Evolutionary conservation across 495 filamentous ascomycete genomes (phyloP).

Genomic region (Elasticomyces elasticus): DNA sequence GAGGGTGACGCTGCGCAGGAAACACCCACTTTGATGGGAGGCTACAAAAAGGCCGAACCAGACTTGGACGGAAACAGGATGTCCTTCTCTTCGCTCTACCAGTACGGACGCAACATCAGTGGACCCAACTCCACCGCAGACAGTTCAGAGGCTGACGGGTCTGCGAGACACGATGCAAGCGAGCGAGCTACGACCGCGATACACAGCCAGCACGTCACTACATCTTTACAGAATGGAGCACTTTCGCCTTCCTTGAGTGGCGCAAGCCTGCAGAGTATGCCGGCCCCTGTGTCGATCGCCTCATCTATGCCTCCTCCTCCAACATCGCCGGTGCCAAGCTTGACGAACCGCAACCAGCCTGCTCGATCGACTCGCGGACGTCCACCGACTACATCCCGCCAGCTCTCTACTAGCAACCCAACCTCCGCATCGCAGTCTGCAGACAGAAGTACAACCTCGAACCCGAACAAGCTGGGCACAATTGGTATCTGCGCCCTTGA

Average conservation of each 20-base stretch:
- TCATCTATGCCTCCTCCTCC: not conserved
- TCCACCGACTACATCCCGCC: conserved; percentile 4
- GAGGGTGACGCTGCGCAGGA: not conserved
- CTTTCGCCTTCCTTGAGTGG: conserved; percentile 27
- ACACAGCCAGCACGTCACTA: conserved; percentile 47
- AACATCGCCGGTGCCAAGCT: not conserved
- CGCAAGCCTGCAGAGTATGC: not conserved
- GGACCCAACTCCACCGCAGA: conserved; percentile 34
- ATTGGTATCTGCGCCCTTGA: conserved; percentile 95
- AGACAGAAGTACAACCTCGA: not conserved
- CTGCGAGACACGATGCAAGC: not conserved
- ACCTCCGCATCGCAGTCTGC: conserved; percentile 19
- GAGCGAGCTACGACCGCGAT: conserved; percentile 38
- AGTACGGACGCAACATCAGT: conserved; percentile 21
- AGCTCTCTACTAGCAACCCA: conserved; percentile 24
- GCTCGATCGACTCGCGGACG: conserved; percentile 13
- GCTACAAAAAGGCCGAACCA: not conserved
- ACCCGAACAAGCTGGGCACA: conserved; percentile 38
- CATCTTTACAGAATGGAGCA: conserved; percentile 32
- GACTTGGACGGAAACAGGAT: conserved; percentile 49
- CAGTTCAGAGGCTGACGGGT: conserved; percentile 32
- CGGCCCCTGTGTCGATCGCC: not conserved
- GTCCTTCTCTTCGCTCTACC: conserved; percentile 57
- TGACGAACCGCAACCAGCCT: not conserved
- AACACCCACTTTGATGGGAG: not conserved